Base-by-base conservation (phyloP, 345 rosid genomes). In the Citrus mangshanensis region DNA sequence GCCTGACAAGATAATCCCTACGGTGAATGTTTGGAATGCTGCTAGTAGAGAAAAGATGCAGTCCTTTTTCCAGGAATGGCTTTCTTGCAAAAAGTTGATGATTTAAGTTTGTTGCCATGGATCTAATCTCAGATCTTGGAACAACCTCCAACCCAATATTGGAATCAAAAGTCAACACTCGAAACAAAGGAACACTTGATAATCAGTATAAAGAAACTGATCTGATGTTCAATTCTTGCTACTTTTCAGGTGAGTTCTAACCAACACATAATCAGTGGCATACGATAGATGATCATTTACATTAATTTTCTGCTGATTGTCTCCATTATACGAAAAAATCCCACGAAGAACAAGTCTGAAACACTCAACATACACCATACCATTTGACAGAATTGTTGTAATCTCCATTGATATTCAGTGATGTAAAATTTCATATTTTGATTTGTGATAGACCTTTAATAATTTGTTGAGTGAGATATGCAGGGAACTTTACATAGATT, bases 1-100 rank as follows among this genome's bases (percentile, higher is more conserved):
- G 82, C 94, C 98, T 1, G 91, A 81, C 68, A 91, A 87, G 89
- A 89, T 93, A 80, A 91, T 93, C 79, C 98, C 98, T 27, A 91
- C 94, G 2, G 94, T 93, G 80, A 91, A 91, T 68, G 86, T 85
- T 66, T 49, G 84, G 83, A 90, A 87, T 77, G 87, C 93, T 78
- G 85, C 85, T n/a, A 84, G 37, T 56, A 86, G 94, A 78, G 92
- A 90, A 73, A 89, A 89, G 84, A 91, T 93, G 98, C 90, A 89
- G 60, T 91, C 92, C 22, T 78, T 84, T 83, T 93, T 93, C 81
- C 68, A 66, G 32, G 90, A 90, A 83, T 91, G 98, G 95, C 90
- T 93, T 55, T 66, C 61, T 73, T 24, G 64, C 77, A 51, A 18
- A 9, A 46, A 13, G 14, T 10, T 42, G 70, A 61, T 74, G 9